Evolutionary conservation across 345 rosid species (phyloP), one percentile per base, ranked within the genome.

Genomic region (Corchorus capsularis): DNA sequence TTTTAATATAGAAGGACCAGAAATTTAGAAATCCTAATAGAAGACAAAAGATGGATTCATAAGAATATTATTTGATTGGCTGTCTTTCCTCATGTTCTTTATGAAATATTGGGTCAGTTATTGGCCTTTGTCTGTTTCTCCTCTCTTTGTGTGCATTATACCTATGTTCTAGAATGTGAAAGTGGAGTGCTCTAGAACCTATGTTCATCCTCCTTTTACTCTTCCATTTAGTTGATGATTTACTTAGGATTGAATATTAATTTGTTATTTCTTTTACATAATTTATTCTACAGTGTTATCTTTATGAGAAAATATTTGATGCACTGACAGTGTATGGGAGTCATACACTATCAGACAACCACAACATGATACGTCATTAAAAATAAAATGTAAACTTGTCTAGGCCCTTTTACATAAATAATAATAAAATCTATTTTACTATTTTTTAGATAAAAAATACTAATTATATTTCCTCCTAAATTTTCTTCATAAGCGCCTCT

Each of bases 261-360:
- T 32, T 69, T 52, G 27, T 53, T 34, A 34, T 69, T 27, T 41
- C 46, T n/a, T n/a, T 45, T 62, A 15, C 62, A 50, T 50, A 56
- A 43, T 65, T 73, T 77, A 43, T 55, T 45, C 52, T 17, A 61
- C 13, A 56, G 54, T 15, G 50, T 57, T 15, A 8, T 73, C 52
- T 39, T 37, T 39, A 1, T 61, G 27, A 27, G 27, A 27, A 27
- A 27, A 27, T 27, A 27, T 27, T 27, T 27, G 27, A 27, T 27
- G 27, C 27, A 27, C 27, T 27, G 27, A 27, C 27, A 27, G 27
- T 27, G 27, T 27, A 27, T 27, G 27, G 1, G 27, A 27, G 27
- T 27, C 27, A 27, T 27, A 27, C 27, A 27, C 27, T 27, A 1
- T 27, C 27, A 27, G 27, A 27, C 27, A 27, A 27, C 27, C 27